Base-by-base conservation (phyloP, 495 filamentous ascomycete genomes). In the Lasiosphaeris hirsuta region DNA sequence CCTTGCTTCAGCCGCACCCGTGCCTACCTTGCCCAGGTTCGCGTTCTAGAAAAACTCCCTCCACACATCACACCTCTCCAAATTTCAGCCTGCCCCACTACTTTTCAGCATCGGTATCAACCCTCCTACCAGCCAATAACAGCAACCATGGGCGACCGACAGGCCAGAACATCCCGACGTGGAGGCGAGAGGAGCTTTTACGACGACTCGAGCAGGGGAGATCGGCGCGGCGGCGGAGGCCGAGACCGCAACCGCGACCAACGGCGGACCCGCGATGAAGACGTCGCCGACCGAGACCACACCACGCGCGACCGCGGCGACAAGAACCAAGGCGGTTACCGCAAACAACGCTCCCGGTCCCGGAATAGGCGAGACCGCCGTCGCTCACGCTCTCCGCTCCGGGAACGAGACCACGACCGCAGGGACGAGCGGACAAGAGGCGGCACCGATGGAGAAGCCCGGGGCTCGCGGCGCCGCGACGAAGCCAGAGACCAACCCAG, bases 311-410 rank as follows among this genome's bases (percentile, higher is more conserved):
- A 61, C 39, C 65, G 66, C 42, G 60, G 67, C 44, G 72, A 75
- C 34, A 65, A 70, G 34, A 67, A 67, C 48, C 64, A 65, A 35
- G 68, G 75, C 44, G 61, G 57, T 35, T 63, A 60, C 53, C 56
- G 69, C 9, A 60, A 65, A 54, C 70, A 72, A 44, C 74, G 71
- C 50, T 77, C 74, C 0, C 65, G 75, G 45, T 78, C 75, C 0
- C 69, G 66, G 51, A 72, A 77, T 39, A 61, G 66, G 19, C 65
- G 61, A 30, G 61, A 72, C 42, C 64, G 66, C 55, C 56, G 61
- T 18, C 68, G 66, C 19, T 64, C 69, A 10, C 65, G 66, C 13
- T 66, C 67, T 8, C 69, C 72, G 0, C 61, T 69, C 8, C 72
- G 76, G 18, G 69, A 70, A 17, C 65, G 75, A 50, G 72, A 75